Evolutionary conservation across 2,329 filamentous ascomycete species (phyloP), one percentile per base, ranked within the genome.

Genomic region (Rhexocercosporidium sp.): DNA sequence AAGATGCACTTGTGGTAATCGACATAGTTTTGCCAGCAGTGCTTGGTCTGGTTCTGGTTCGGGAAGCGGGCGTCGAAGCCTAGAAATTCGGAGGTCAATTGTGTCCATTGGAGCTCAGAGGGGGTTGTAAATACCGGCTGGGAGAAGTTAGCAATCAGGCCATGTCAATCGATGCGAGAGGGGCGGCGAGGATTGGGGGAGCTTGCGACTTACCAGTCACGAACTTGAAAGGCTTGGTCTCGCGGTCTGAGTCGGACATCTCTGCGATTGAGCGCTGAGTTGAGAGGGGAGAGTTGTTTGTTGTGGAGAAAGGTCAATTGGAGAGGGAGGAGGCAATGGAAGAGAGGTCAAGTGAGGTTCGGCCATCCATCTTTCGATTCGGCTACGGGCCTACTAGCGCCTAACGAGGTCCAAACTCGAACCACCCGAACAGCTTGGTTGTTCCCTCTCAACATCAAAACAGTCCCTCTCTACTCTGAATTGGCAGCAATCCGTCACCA

Each of bases 21-120:
- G 86, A 99, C 96, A 85, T 99, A 99, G 89, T 99, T 99, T 83
- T 99, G 96, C 96, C 96, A 99, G 93, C 96, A 99, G 90, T 99
- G 94, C 92, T 97, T 97, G 84, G 94, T 92, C 86, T 96, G 93
- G 87, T 99, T 99, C 87, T 90, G 86, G 88, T 99, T 97, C 79
- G 96, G 96, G 86, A 98, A 99, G 82, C 96, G 95, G 83, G 96
- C 96, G 82, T 99, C 96, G 86, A 96, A 97, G 87, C 96, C 96
- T 97, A 77, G 72, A 59, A n/a, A 31, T 67, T 49, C 14, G 44
- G 66, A 57, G 59, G 67, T 74, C 69, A 75, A 71, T 73, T 41
- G 46, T 22, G 47, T 46, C 29, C 49, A 5, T 47, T 70, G 44
- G 59, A 54, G 57, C 46, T 66, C 6, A 25, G 59, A 62, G 59